Evolutionary conservation across 352 stramenopile species (phyloP).

Genomic region (Phytophthora capsici): DNA sequence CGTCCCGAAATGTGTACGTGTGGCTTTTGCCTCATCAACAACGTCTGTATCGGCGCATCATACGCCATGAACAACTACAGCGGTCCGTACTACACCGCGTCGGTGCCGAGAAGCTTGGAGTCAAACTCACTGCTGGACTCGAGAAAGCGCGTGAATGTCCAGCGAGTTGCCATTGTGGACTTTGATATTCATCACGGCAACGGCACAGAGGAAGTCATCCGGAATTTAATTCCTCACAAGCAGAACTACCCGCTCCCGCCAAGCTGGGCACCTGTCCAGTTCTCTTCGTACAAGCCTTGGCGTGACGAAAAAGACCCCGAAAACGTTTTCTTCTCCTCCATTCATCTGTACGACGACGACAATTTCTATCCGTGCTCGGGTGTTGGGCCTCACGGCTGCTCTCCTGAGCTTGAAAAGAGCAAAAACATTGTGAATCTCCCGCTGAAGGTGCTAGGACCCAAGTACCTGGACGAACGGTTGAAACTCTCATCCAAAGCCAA

Average conservation of each 20-base stretch:
- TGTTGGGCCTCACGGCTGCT: constrained; percentile 52
- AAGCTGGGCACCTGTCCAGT: constrained; percentile 64
- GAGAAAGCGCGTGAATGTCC: constrained; percentile 28
- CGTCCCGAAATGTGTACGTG: constrained; percentile 68
- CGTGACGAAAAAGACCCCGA: constrained; percentile 65
- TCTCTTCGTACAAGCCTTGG: constrained; percentile 74
- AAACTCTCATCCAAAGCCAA: constrained; percentile 66
- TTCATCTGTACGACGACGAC: constrained; percentile 68
- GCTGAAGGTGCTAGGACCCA: constrained; percentile 54
- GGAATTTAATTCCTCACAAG: constrained; percentile 64
- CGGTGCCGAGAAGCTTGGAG: not conserved
- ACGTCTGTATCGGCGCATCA: constrained; percentile 68
- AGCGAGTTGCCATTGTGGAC: constrained; percentile 67
- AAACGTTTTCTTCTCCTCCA: constrained; percentile 73
- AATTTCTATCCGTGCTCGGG: constrained; percentile 74
- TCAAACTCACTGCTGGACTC: constrained; percentile 9
- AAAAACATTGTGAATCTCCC: constrained; percentile 67
- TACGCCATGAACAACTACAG: constrained; percentile 64
- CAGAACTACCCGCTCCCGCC: constrained; percentile 69
- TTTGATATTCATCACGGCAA: constrained; percentile 80
- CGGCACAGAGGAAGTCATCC: constrained; percentile 70
- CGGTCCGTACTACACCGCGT: constrained; percentile 45
- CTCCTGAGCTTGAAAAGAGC: constrained; percentile 48
- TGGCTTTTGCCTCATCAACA: constrained; percentile 74
- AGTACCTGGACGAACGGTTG: constrained; percentile 63